These are phyloP conservation scores for Neocucurbitaria cava DNA, from an alignment of 2,329 filamentous ascomycete genomes.

Conservation along the genomic window DNA sequence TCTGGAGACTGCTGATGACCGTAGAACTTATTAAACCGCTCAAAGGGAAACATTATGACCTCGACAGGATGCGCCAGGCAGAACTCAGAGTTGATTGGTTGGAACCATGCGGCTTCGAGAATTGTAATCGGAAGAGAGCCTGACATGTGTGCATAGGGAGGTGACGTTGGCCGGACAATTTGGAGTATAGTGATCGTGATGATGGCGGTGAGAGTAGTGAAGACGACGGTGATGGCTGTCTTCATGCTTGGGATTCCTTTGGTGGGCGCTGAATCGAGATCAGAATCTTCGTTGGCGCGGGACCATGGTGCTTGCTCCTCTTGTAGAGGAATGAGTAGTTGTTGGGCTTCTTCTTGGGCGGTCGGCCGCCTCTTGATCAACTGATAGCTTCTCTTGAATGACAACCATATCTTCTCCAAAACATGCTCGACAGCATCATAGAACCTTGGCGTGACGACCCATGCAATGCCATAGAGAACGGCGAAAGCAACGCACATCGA, in stretches of 20 bases:
- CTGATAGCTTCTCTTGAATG: slow-evolving; percentile 10
- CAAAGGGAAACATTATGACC: slow-evolving; percentile 17
- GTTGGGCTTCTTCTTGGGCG: slow-evolving; percentile 8
- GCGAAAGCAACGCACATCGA: slow-evolving; percentile 12
- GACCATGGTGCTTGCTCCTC: slow-evolving; percentile 10
- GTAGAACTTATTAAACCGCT: slow-evolving; percentile 18
- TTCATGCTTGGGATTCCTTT: background rate
- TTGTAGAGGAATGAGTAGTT: slow-evolving; percentile 12
- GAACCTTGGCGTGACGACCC: slow-evolving; percentile 15
- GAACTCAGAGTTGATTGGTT: slow-evolving; percentile 24
- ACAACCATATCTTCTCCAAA: slow-evolving; percentile 3
- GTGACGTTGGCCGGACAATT: slow-evolving; percentile 15
- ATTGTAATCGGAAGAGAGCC: slow-evolving; percentile 23
- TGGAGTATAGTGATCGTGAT: slow-evolving; percentile 13
- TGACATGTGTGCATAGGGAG: slow-evolving; percentile 26
- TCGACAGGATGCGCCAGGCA: slow-evolving; percentile 23
- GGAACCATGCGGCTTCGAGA: slow-evolving; percentile 20
- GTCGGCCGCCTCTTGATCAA: slow-evolving; percentile 7
- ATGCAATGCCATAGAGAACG: slow-evolving; percentile 12
- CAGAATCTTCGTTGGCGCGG: background rate
- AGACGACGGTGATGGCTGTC: slow-evolving; percentile 10
- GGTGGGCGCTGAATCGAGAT: background rate
- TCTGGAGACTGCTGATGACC: slow-evolving; percentile 11
- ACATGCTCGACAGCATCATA: slow-evolving; percentile 16
- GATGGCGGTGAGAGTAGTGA: slow-evolving; percentile 12